Evolutionary conservation across 2,329 filamentous ascomycete species (phyloP), one percentile per base, ranked within the genome.

Genomic region (Exophiala xenobiotica): DNA sequence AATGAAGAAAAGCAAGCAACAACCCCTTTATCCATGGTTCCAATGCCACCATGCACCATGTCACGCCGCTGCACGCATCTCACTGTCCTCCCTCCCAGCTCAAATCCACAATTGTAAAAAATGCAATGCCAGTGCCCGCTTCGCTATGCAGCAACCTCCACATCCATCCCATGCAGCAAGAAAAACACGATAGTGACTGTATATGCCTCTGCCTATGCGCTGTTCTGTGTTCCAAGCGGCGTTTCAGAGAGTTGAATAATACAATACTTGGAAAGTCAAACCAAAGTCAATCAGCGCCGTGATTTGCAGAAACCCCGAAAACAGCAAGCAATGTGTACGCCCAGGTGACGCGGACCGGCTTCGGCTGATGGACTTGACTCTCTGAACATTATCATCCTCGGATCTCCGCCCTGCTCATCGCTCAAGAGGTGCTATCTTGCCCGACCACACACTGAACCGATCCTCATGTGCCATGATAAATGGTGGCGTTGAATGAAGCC

Each of bases 161-260:
- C 16, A 18, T 42, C 40, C 46, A 35, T 33, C 37, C 20, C 44
- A 54, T 54, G 43, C 27, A 37, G 22, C 14, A 46, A 49, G 38
- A 46, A 35, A 19, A 47, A 35, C n/a, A 49, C 50, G 18, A 51
- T 41, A 43, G 27, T 47, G 47, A 53, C 37, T 51, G 54, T 51
- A 39, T 48, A 49, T 46, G 43, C 39, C 44, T 38, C 16, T 57
- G 44, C 49, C 14, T 40, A 37, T 57, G 54, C 40, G 44, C 54
- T 54, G 54, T 57, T 40, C 54, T 57, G 54, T 57, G 46, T 26
- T 57, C 54, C 54, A 53, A 31, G 41, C 35, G 47, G 42, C 23
- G 20, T 20, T 48, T 23, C 23, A 20, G 38, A 47, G 49, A 46
- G 43, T 18, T 23, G 48, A n/a, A 23, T 20, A 24, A 42, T 14